phyloP scores from a whole-genome alignment of 441 rosid species.

The Theobroma grandiflorum region DNA sequence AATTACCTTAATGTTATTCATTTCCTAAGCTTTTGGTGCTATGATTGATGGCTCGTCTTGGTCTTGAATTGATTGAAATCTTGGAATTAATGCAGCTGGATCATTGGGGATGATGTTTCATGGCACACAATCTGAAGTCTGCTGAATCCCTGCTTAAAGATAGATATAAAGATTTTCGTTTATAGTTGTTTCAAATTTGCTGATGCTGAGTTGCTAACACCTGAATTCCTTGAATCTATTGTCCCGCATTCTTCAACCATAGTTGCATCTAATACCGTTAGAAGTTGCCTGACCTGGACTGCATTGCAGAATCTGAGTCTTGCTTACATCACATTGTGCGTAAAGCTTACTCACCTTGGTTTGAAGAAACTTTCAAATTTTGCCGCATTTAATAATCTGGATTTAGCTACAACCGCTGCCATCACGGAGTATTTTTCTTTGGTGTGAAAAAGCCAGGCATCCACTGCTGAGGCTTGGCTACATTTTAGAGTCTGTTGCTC shows the following conservation, averaged over 20 bases:
- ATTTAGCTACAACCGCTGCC: background rate
- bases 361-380: background rate
- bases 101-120: constrained; percentile 36
- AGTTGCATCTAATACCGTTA: background rate
- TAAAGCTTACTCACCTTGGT: background rate
- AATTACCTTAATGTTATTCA: background rate
- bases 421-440: background rate
- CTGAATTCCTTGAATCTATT: background rate
- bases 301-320: background rate
- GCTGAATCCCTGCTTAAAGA: background rate
- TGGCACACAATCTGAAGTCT: constrained; percentile 15
- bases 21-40: background rate
- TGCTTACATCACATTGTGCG: background rate
- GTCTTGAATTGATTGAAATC: constrained; percentile 10
- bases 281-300: background rate
- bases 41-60: background rate
- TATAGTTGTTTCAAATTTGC: background rate
- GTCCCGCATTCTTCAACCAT: background rate
- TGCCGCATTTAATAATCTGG: constrained; percentile 18
- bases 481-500: background rate
- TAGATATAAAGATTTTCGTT: background rate
- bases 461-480: background rate
- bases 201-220: background rate
- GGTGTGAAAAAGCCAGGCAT: background rate
- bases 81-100: constrained; percentile 35